Base-by-base conservation (phyloP, 805 yeast genomes). In the Dipodascopsis uninucleata region DNA sequence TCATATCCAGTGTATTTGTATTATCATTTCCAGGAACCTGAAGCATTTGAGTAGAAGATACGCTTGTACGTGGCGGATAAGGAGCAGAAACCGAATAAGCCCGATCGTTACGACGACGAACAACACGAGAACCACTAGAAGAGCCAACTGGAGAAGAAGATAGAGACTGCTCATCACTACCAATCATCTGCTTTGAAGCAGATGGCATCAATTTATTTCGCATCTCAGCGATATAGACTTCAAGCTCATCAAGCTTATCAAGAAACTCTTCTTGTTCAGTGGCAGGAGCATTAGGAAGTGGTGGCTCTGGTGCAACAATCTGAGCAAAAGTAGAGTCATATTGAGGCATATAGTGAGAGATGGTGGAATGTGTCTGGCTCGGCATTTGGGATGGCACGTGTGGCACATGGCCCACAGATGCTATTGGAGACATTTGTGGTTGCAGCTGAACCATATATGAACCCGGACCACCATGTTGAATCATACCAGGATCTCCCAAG, bases 101-200 rank as follows among this genome's bases (percentile, higher is more conserved):
- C n/a, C 53, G 49, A 35, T 49, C 53, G 33, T 38, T 32, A 36
- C 53, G 53, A 18, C 53, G 53, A 38, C 53, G 53, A 8, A 41
- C 40, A 28, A 49, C 53, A 4, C 50, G 47, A 14, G 39, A 28
- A 17, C 29, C 35, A 22, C 20, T 7, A 18, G 41, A 24, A 12
- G 14, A 26, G 9, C 22, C 36, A 10, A 12, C 24, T 22, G 38
- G 5, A 17, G 39, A 4, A 9, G 12, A n/a, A 8, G 35, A 14
- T 10, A 10, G 9, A 9, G 35, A 8, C 17, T 12, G 17, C n/a
- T n/a, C n/a, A n/a, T n/a, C n/a, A n/a, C n/a, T n/a, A n/a, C n/a
- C n/a, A n/a, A n/a, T n/a, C n/a, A n/a, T 22, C 12, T 36, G 10
- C 28, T n/a, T 34, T 7, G 33, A 4, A 5, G 31, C 39, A n/a